Evolutionary conservation across 2,329 filamentous ascomycete species (phyloP).

Genomic region (Pleurostoma richardsiae): DNA sequence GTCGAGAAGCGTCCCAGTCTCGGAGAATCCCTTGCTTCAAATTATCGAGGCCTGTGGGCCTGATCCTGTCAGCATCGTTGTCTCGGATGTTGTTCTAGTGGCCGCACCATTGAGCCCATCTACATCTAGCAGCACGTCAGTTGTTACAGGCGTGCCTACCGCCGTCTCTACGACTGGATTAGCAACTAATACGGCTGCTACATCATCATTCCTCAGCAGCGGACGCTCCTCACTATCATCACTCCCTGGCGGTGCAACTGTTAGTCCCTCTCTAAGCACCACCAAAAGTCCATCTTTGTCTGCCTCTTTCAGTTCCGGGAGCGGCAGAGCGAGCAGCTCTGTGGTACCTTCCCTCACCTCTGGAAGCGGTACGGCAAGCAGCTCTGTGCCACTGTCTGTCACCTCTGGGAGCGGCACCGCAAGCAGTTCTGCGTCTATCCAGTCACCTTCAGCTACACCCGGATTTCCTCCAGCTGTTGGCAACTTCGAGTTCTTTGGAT

Average conservation of each 20-base stretch:
- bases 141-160: not conserved
- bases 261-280: constrained; percentile 34
- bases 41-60: constrained; percentile 1
- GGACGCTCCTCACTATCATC: not conserved
- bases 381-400: not conserved
- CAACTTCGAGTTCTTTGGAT: constrained; percentile 1
- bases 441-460: not conserved
- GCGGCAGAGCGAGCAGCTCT: constrained; percentile 22
- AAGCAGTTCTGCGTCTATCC: not conserved
- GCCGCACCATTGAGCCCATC: not conserved
- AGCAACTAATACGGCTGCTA: not conserved
- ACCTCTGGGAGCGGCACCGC: not conserved
- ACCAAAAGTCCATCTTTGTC: constrained; percentile 67
- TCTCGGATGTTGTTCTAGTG: constrained; percentile 1
- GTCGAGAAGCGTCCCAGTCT: not conserved
- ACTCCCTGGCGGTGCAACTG: not conserved
- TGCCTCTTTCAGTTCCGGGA: constrained; percentile 57
- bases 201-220: not conserved
- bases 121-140: not conserved
- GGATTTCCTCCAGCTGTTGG: not conserved
- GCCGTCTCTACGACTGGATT: not conserved
- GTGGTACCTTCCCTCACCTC: not conserved
- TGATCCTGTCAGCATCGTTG: not conserved
- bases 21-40: not conserved
- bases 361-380: not conserved